Base-by-base conservation (phyloP, 1,284 basidiomycete genomes). In the Rhodotorula sp. region DNA sequence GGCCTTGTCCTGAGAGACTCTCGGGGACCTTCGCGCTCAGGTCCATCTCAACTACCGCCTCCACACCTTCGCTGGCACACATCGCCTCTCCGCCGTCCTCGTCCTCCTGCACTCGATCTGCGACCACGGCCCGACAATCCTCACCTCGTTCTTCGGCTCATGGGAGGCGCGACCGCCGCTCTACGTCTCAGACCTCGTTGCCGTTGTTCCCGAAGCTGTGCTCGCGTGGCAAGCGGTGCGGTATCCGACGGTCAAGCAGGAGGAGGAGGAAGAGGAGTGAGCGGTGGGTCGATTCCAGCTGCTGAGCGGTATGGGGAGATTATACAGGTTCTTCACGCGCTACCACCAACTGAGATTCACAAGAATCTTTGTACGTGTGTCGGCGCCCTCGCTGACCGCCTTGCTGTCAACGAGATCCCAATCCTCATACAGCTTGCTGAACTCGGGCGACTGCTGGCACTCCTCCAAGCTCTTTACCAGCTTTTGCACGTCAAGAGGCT, bases 241-340 rank as follows among this genome's bases (percentile, higher is more conserved):
- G 18, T 53, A 30, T 15, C 15, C n/a, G n/a, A 20, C 37, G 1
- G 59, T 61, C 9, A 8, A n/a, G 59, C 59, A 61, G 50, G 37
- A 44, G 15, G 59, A 61, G 50, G 37, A 53, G 50, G 59, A 61
- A 15, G 59, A 61, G 37, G 59, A 61, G 48, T 50, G 40, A 44
- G 40, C 10, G 34, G 34, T 8, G 40, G 4, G 40, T 44, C 37
- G 37, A 18, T 44, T 44, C 10, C 40, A 44, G 3, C 7, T 44
- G 40, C 40, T 44, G 11, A 44, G 40, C 10, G 40, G 40, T 44
- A 13, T 44, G 40, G 16, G 40, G 40, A 11, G 5, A 44, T 10
- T 13, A 11, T 44, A 44, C 40, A 44, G 40, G 3, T 3, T 4
- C 16, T 44, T 44, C 3, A 18, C 40, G 40, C 16, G 40, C 40